Evolutionary conservation across 139 green algal genomes (phyloP).

Genomic region (Picochlorum sp.): DNA sequence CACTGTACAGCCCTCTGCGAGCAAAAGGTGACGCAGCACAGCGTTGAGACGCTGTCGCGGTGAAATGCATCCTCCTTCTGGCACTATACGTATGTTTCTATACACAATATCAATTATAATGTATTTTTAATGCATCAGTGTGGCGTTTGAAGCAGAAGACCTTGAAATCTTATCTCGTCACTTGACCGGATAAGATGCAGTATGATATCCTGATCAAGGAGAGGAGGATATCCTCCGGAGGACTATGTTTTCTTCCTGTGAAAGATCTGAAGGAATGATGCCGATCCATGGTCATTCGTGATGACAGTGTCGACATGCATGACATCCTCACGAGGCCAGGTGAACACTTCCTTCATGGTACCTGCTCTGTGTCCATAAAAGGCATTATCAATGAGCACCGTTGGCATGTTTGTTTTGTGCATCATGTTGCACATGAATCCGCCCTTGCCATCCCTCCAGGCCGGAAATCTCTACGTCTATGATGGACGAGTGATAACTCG

Average conservation of each 20-base stretch:
- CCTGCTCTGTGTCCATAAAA: background rate
- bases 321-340: background rate
- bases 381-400: background rate
- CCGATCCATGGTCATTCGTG: background rate
- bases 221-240: no score
- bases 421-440: background rate
- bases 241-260: background rate
- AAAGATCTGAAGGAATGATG: background rate
- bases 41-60: no score
- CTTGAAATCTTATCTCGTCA: no score
- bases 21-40: no score
- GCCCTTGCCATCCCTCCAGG: background rate
- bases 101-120: no score
- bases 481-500: background rate
- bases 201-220: no score
- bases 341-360: background rate
- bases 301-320: background rate
- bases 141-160: no score
- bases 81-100: no score
- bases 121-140: no score
- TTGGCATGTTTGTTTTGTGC: background rate
- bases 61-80: no score
- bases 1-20: no score
- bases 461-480: conserved; percentile 13
- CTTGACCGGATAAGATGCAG: no score